phyloP scores from a whole-genome alignment of 768 basidiomycete species.

The Boletus bicolor region DNA sequence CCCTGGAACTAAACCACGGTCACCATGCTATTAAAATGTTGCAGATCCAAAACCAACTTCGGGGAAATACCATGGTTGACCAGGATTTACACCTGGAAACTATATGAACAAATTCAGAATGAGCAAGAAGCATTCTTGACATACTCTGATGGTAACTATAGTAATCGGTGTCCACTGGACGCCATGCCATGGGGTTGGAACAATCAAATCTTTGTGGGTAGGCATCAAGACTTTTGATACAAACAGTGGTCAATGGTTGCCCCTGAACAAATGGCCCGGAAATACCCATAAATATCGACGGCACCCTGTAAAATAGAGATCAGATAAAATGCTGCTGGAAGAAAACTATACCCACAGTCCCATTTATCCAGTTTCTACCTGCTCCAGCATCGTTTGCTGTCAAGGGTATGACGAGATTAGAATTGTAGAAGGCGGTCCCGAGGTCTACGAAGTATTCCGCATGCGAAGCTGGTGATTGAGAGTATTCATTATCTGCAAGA shows the following conservation, averaged over 20 bases:
- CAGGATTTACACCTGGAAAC: slow-evolving; percentile 40
- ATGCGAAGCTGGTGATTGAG: slow-evolving; percentile 42
- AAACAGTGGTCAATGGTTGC: not conserved
- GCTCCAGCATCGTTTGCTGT: slow-evolving; percentile 71
- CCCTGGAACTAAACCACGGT: slow-evolving; percentile 54
- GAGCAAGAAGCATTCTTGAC: not conserved
- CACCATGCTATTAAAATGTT: slow-evolving; percentile 4
- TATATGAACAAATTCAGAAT: slow-evolving; percentile 22
- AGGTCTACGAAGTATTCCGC: slow-evolving; percentile 64
- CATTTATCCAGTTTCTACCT: slow-evolving; percentile 62
- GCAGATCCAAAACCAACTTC: slow-evolving; percentile 40
- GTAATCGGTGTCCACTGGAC: slow-evolving; percentile 59
- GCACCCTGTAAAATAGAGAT: slow-evolving; percentile 45
- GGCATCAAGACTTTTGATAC: slow-evolving; percentile 49
- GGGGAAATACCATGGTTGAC: slow-evolving; percentile 69
- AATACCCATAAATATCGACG: slow-evolving; percentile 66
- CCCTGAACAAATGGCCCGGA: not conserved
- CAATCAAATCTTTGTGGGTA: slow-evolving; percentile 84
- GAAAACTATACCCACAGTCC: slow-evolving; percentile 45
- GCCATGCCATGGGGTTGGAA: slow-evolving; percentile 67
- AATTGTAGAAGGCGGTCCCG: slow-evolving; percentile 50
- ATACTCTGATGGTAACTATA: slow-evolving; percentile 54
- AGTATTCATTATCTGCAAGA: slow-evolving; percentile 69
- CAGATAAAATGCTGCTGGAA: not conserved
- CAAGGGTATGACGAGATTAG: slow-evolving; percentile 62